Base-by-base conservation (phyloP, 2,329 filamentous ascomycete species). In the Aspergillus awamori region DNA sequence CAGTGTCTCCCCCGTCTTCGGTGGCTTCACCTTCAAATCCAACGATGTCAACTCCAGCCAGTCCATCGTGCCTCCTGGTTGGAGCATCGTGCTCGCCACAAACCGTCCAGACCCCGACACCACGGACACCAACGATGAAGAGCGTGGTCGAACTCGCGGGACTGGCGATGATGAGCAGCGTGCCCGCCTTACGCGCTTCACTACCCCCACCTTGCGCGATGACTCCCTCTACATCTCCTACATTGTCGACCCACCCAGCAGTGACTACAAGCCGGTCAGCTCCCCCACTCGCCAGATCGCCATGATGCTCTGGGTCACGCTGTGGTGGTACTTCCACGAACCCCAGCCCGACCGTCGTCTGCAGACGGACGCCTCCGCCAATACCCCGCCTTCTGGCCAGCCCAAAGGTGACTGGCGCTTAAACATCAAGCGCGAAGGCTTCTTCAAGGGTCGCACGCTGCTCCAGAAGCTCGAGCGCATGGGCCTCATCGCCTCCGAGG, bases 271-370 rank as follows among this genome's bases (percentile, higher is more conserved):
- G 72, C 87, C 92, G 1, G 86, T 89, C 1, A 87, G 84, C 13
- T 96, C 92, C 63, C 92, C 92, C 0, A 95, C 92, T 0, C 84
- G 93, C 48, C 91, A 96, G 78, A 91, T 97, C 62, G 94, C 94
- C 67, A 93, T 97, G 91, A 96, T 97, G 90, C 84, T 98, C 6
- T 98, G 92, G 91, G 87, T 93, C 36, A 93, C 92, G 1, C 81
- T 98, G 45, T 97, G 92, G 81, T 98, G 94, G 94, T 98, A 98
- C 81, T 98, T 97, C 70, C 93, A 97, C 78, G 92, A 96, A 75
- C 84, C 87, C 1, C 84, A 89, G 68, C 94, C 94, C 0, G 81
- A 84, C 22, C 82, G 85, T 0, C 84, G 86, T 53, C 72, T 95
- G 36, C 82, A 83, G 17, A 91, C 86, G 6, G 80, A 86, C 5